These are phyloP conservation scores for Closterium sp. DNA, from an alignment of 139 green algal species.

Conservation along the genomic window DNA sequence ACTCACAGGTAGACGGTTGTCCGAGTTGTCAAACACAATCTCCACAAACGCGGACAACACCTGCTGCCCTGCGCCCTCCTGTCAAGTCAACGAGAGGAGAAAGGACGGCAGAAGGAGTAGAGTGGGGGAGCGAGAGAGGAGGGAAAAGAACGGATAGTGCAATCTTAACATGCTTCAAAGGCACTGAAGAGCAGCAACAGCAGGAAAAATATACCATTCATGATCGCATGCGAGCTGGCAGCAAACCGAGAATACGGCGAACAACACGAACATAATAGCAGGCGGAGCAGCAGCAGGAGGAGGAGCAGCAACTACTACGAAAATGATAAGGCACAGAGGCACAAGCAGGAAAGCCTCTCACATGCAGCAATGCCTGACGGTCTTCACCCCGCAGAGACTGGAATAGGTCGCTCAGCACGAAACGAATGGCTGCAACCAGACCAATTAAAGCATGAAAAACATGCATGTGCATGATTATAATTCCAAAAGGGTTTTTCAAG, in stretches of 20 bases:
- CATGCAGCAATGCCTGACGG: constrained; percentile 87
- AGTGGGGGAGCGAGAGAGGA: neutral
- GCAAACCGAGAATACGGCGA: too few relatives aligned
- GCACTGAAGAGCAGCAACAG: neutral
- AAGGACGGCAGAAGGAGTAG: neutral
- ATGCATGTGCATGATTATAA: too few relatives aligned
- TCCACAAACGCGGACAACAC: constrained; percentile 91
- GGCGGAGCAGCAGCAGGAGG: neutral
- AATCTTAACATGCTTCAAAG: too few relatives aligned
- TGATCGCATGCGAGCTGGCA: too few relatives aligned
- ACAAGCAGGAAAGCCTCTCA: constrained; percentile 53
- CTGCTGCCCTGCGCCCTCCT: constrained; percentile 90
- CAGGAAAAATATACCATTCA: neutral
- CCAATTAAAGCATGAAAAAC: neutral
- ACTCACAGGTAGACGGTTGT: constrained; percentile 83
- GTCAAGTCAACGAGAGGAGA: neutral
- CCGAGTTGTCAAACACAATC: constrained; percentile 97
- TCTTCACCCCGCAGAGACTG: constrained; percentile 75
- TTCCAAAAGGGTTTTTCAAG: neutral
- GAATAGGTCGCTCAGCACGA: constrained; percentile 92
- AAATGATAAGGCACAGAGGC: neutral
- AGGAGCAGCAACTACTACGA: neutral
- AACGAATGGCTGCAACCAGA: constrained; percentile 85
- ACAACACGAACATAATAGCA: too few relatives aligned
- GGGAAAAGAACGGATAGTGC: neutral